Percentiles rank a stretch among this genome's conserved stretches.
Evolutionary conservation across 225 moss, liverwort and hornwort species (phyloP).

Genomic region (Marchantia polymorpha): DNA sequence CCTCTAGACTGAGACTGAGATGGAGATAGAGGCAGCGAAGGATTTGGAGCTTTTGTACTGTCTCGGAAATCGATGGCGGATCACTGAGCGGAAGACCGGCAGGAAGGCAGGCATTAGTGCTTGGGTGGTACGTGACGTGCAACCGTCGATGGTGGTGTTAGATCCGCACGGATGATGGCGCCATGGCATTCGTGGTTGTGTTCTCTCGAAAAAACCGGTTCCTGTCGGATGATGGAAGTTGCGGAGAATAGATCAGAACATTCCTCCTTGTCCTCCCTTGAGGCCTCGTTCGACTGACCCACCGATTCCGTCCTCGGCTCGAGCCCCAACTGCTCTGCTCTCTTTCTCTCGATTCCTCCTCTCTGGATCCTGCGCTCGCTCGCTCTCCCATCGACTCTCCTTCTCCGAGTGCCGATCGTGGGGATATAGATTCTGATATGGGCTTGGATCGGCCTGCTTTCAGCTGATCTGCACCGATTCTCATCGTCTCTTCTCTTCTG

Average conservation of each 20-base stretch:
- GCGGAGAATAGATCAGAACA: background rate
- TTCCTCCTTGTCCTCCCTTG: background rate
- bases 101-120: too few species aligned
- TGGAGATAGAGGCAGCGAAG: background rate
- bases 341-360: background rate
- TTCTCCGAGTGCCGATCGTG: background rate
- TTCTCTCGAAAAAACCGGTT: background rate
- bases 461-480: conserved; percentile 11
- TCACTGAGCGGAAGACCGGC: too few species aligned
- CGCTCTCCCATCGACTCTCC: background rate
- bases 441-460: background rate
- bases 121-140: background rate
- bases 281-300: background rate
- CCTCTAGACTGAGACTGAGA: too few species aligned
- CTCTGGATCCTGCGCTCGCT: background rate
- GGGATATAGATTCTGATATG: background rate
- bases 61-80: background rate
- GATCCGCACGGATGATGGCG: background rate
- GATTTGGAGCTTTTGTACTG: background rate
- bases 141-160: background rate
- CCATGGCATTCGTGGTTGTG: background rate
- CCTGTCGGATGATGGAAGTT: background rate
- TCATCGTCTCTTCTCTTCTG: background rate
- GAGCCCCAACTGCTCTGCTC: too few species aligned
- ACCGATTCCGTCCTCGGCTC: background rate